phyloP scores from a whole-genome alignment of 305 asterid species.

The Fraxinus sp. region DNA sequence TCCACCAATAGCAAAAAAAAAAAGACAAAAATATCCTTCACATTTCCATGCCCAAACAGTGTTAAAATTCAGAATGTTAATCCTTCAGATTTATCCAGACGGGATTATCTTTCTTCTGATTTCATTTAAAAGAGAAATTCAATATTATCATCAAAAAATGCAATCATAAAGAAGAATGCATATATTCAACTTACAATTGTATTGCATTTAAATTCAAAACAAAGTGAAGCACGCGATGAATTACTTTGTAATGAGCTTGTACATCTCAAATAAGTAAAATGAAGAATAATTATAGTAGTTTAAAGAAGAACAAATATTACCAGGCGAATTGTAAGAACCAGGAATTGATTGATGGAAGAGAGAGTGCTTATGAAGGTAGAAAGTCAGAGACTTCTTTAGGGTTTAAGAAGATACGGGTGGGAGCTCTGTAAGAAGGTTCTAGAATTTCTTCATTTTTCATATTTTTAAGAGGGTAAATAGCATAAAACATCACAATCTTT shows the following conservation, averaged over 20 bases:
- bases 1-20: neutral
- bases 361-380: neutral
- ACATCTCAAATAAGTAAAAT: neutral
- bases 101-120: neutral
- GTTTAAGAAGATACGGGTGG: neutral
- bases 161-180: neutral
- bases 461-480: neutral
- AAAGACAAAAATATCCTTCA: neutral
- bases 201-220: neutral
- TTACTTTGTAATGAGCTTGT: neutral
- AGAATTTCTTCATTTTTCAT: neutral
- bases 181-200: neutral
- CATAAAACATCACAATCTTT: too few relatives aligned
- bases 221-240: neutral
- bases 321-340: neutral
- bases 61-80: neutral
- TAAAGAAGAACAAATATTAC: constrained; percentile 1
- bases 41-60: neutral
- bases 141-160: neutral
- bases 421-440: neutral
- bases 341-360: neutral
- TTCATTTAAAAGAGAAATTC: neutral
- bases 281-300: neutral
- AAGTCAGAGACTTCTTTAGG: neutral
- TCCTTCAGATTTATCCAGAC: neutral